A percentile compares a stretch with the other conserved stretches of the same genome.
Conservation (phyloP, 306 rosid species). For the Cicer arietinum region DNA sequence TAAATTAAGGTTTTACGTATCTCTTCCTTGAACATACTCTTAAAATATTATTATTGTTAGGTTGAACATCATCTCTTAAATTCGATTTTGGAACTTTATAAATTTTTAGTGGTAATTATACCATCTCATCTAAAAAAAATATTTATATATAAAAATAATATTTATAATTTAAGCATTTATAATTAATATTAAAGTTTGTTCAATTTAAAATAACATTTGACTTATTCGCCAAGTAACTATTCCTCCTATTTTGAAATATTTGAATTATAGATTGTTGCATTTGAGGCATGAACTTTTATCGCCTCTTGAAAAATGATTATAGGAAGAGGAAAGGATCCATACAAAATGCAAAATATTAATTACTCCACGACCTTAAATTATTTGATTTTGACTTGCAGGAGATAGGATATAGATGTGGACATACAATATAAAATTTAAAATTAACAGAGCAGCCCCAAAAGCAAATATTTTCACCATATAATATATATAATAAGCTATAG, state of each 20-base stretch:
- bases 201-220: too few species aligned
- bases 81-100: too few species aligned
- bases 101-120: too few species aligned
- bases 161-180: not conserved
- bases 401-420: constrained; percentile 39
- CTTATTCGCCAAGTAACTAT: too few species aligned
- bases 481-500: constrained; percentile 35
- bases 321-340: not conserved
- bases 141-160: too few species aligned
- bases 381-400: constrained; percentile 51
- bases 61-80: too few species aligned
- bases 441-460: constrained; percentile 42
- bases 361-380: constrained; percentile 41
- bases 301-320: not conserved
- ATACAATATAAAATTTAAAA: constrained; percentile 25
- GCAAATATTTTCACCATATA: constrained; percentile 24
- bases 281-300: not conserved
- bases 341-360: constrained; percentile 7
- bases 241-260: too few species aligned
- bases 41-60: too few species aligned
- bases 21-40: too few species aligned
- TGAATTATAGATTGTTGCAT: not conserved
- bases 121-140: too few species aligned
- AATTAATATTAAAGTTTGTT: not conserved
- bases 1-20: too few species aligned